These are phyloP conservation scores for Alternaria metachromatica DNA, from an alignment of 2,329 filamentous ascomycete species.

Conservation along the genomic window DNA sequence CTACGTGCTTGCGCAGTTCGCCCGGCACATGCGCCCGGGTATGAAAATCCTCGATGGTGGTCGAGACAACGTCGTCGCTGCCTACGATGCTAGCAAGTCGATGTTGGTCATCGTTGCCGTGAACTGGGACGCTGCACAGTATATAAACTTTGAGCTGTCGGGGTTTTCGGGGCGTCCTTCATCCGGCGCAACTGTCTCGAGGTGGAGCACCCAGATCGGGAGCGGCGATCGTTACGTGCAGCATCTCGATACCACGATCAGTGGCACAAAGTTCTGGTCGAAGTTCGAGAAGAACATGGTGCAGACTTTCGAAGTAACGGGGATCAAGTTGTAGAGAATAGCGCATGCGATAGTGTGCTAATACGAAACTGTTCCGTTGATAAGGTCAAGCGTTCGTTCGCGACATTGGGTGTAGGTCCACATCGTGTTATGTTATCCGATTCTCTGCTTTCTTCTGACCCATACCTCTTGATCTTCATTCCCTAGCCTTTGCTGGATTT, in stretches of 20 bases:
- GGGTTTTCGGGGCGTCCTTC: slow-evolving; percentile 4
- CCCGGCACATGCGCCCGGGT: slow-evolving; percentile 9
- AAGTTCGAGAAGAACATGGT: slow-evolving; percentile 12
- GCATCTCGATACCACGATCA: slow-evolving; percentile 4
- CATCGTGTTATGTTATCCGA: slow-evolving; percentile 20
- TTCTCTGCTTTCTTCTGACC: slow-evolving; percentile 46
- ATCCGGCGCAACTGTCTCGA: slow-evolving; percentile 1
- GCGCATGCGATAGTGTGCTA: background rate
- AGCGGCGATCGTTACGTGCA: slow-evolving; percentile 10
- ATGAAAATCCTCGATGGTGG: slow-evolving; percentile 14
- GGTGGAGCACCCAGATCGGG: slow-evolving; percentile 11
- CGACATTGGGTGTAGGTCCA: background rate
- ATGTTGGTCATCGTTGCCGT: slow-evolving; percentile 10
- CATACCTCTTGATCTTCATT: slow-evolving; percentile 25
- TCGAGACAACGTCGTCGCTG: slow-evolving; percentile 7
- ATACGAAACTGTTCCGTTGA: background rate
- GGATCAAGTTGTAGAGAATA: slow-evolving; percentile 1
- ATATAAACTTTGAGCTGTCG: slow-evolving; percentile 13
- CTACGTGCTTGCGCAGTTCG: slow-evolving; percentile 11
- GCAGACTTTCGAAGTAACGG: slow-evolving; percentile 14
- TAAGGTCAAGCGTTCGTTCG: background rate
- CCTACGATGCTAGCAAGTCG: slow-evolving; percentile 8
- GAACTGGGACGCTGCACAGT: slow-evolving; percentile 9
- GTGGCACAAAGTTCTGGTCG: slow-evolving; percentile 9
- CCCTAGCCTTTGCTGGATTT: slow-evolving; percentile 59